Conservation (phyloP, 495 filamentous ascomycete species). For the Penicillium diatomitis region DNA sequence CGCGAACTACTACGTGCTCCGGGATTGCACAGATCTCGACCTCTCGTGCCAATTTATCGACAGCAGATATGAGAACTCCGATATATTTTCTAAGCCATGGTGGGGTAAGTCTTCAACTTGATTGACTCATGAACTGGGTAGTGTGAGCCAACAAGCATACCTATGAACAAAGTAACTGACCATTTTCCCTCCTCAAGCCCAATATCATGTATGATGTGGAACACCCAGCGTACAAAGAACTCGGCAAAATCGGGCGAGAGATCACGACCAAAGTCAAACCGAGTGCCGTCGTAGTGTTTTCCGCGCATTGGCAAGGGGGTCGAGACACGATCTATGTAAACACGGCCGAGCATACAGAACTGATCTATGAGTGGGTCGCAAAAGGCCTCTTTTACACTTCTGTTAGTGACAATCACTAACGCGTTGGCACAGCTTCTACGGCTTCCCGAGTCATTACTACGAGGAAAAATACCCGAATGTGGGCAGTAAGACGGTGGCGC, state of each 20-base stretch:
- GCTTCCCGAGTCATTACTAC: slow-evolving; percentile 58
- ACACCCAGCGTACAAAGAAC: slow-evolving; percentile 65
- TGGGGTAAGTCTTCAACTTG: slow-evolving; percentile 44
- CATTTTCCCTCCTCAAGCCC: slow-evolving; percentile 35
- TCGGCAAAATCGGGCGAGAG: slow-evolving; percentile 61
- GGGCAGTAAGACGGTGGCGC: slow-evolving; percentile 58
- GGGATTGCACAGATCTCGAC: background rate
- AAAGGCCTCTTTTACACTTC: background rate
- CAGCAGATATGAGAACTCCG: slow-evolving; percentile 38
- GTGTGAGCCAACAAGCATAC: background rate
- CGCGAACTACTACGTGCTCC: slow-evolving; percentile 3
- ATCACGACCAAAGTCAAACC: slow-evolving; percentile 76
- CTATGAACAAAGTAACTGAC: too few species aligned
- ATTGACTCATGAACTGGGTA: background rate
- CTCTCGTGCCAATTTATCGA: background rate
- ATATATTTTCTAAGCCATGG: slow-evolving; percentile 77
- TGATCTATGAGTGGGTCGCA: slow-evolving; percentile 73
- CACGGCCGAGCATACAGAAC: slow-evolving; percentile 53
- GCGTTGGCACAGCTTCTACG: slow-evolving; percentile 51
- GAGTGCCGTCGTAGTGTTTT: slow-evolving; percentile 76
- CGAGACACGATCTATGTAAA: slow-evolving; percentile 60
- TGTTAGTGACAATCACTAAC: background rate
- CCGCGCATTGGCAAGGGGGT: slow-evolving; percentile 72
- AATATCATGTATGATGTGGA: slow-evolving; percentile 63
- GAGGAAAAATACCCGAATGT: slow-evolving; percentile 59